These are phyloP conservation scores for Suillus hirtellus DNA, from an alignment of 768 basidiomycete genomes.

Conservation along the genomic window DNA sequence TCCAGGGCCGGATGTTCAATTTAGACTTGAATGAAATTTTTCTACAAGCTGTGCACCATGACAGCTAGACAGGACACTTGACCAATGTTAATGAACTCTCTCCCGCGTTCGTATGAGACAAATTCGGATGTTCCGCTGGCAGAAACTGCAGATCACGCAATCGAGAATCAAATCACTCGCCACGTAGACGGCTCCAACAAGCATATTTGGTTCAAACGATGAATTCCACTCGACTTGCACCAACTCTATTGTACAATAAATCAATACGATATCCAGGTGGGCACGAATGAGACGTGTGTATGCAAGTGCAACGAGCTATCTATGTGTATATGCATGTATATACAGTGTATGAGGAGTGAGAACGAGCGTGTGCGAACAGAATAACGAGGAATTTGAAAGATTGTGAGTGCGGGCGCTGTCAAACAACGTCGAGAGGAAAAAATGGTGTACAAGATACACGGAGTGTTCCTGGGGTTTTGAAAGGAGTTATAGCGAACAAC, in stretches of 20 bases:
- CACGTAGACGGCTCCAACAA: too few species aligned
- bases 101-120: not conserved
- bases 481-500: slow-evolving; percentile 6
- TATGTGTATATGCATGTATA: slow-evolving; percentile 41
- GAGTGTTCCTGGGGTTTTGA: slow-evolving; percentile 24
- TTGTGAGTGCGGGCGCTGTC: slow-evolving; percentile 23
- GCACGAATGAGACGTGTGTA: slow-evolving; percentile 27
- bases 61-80: not conserved
- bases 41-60: not conserved
- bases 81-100: too few species aligned
- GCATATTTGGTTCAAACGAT: slow-evolving; percentile 7
- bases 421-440: slow-evolving; percentile 20
- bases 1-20: not conserved
- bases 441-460: slow-evolving; percentile 15
- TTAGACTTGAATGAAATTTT: not conserved
- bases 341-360: slow-evolving; percentile 33
- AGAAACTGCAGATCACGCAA: not conserved
- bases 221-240: slow-evolving; percentile 23
- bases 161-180: too few species aligned
- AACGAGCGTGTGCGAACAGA: slow-evolving; percentile 29
- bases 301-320: slow-evolving; percentile 22
- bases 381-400: slow-evolving; percentile 18
- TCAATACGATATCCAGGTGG: slow-evolving; percentile 33
- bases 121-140: not conserved
- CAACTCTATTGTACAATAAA: slow-evolving; percentile 37